Evolutionary conservation across 495 filamentous ascomycete genomes (phyloP).

Genomic region (Haplographium delicatum): DNA sequence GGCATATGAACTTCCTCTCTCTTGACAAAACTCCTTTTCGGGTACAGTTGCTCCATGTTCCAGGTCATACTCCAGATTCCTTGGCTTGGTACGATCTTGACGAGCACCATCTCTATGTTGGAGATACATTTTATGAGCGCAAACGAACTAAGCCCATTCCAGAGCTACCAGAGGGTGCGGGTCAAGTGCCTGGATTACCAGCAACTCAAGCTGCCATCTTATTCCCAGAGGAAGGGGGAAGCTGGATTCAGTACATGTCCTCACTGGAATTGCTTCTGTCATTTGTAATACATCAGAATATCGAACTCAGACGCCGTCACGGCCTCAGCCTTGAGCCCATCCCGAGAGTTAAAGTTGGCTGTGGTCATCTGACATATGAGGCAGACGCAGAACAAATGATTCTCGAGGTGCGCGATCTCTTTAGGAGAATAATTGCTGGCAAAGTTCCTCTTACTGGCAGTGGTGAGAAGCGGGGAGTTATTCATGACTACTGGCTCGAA

Average conservation of each 20-base stretch:
- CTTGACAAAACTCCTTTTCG: slow-evolving; percentile 12
- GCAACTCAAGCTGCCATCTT: slow-evolving; percentile 28
- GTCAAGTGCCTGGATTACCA: slow-evolving; percentile 7
- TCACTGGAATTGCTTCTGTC: slow-evolving; percentile 25
- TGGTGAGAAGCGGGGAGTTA: slow-evolving; percentile 21
- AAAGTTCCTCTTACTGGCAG: slow-evolving; percentile 20
- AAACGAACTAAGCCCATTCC: slow-evolving; percentile 18
- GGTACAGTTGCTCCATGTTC: slow-evolving; percentile 34
- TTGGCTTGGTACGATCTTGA: slow-evolving; percentile 35
- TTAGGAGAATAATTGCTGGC: slow-evolving; percentile 23
- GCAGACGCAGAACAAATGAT: slow-evolving; percentile 26
- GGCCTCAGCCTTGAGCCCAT: not conserved
- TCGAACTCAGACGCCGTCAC: slow-evolving; percentile 9
- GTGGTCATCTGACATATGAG: slow-evolving; percentile 28
- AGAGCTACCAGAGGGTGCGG: slow-evolving; percentile 8
- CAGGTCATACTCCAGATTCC: slow-evolving; percentile 40
- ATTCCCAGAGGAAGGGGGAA: slow-evolving; percentile 31
- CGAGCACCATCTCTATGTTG: slow-evolving; percentile 35
- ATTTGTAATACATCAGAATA: slow-evolving; percentile 25
- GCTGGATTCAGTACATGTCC: slow-evolving; percentile 27
- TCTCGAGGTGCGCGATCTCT: slow-evolving; percentile 18
- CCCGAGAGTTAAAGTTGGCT: slow-evolving; percentile 24
- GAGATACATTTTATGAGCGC: slow-evolving; percentile 38
- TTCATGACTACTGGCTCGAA: slow-evolving; percentile 26
- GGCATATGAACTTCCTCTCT: slow-evolving; percentile 25